phyloP scores from a whole-genome alignment of 2,329 filamentous ascomycete genomes.

The Amesomyces nigricolor region DNA sequence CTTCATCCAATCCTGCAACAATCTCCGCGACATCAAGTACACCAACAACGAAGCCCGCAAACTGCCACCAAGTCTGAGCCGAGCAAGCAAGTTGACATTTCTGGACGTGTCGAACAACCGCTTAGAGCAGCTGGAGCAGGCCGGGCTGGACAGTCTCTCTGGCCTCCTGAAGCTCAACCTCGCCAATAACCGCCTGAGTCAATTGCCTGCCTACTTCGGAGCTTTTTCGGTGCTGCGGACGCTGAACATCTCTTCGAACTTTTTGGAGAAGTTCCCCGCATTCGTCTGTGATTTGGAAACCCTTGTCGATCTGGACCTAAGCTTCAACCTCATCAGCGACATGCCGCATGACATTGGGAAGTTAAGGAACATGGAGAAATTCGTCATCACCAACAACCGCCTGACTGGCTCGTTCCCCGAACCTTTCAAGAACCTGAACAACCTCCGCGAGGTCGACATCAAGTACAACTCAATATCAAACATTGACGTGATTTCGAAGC shows the following conservation, averaged over 20 bases:
- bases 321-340: conserved; percentile 83
- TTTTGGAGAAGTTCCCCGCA: conserved; percentile 74
- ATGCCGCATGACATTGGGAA: conserved; percentile 75
- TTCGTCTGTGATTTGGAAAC: conserved; percentile 79
- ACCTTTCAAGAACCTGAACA: conserved; percentile 66
- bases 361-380: conserved; percentile 72
- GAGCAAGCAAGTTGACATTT: conserved; percentile 76
- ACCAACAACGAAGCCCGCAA: conserved; percentile 88
- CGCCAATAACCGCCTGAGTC: conserved; percentile 83
- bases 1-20: conserved; percentile 89
- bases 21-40: conserved; percentile 90
- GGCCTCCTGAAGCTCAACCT: conserved; percentile 84
- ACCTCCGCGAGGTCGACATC: conserved; percentile 83
- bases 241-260: conserved; percentile 91
- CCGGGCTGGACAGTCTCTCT: conserved; percentile 68
- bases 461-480: conserved; percentile 87
- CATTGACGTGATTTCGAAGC: conserved; percentile 77
- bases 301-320: conserved; percentile 88
- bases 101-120: conserved; percentile 94
- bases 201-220: conserved; percentile 75
- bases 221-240: conserved; percentile 73
- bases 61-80: conserved; percentile 74
- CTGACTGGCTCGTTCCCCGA: conserved; percentile 69
- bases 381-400: conserved; percentile 95
- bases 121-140: conserved; percentile 79